phyloP scores from a whole-genome alignment of 148 eudicot genomes.

The Vaccinium myrtillus region DNA sequence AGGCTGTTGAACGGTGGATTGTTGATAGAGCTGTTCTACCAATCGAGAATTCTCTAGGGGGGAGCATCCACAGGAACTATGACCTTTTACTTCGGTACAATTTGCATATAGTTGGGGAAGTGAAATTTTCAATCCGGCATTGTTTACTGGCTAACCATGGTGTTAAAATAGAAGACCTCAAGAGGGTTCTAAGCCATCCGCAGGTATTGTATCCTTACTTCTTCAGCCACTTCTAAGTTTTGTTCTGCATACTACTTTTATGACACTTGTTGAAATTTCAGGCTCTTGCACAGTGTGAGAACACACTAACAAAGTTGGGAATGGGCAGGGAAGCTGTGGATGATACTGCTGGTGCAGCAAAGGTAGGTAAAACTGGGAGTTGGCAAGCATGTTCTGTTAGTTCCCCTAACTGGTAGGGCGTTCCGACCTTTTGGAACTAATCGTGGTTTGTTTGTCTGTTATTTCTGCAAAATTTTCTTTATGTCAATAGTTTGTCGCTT shows the following conservation, averaged over 20 bases:
- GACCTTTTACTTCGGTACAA: slow-evolving; percentile 78
- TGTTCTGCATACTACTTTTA: not conserved
- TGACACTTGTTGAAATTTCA: slow-evolving; percentile 8
- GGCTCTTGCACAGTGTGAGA: slow-evolving; percentile 55
- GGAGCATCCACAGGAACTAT: slow-evolving; percentile 88
- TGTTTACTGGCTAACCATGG: slow-evolving; percentile 82
- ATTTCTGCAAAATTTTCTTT: slow-evolving; percentile 16
- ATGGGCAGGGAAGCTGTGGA: slow-evolving; percentile 75
- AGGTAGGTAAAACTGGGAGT: slow-evolving; percentile 40
- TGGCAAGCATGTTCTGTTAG: not conserved
- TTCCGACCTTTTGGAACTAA: not conserved
- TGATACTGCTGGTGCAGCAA: slow-evolving; percentile 96
- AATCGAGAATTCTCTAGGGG: slow-evolving; percentile 88
- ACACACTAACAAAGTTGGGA: slow-evolving; percentile 61
- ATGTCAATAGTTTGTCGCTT: slow-evolving; percentile 52
- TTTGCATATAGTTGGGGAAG: slow-evolving; percentile 91
- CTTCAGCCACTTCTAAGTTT: not conserved
- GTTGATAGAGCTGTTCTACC: slow-evolving; percentile 92
- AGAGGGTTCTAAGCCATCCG: slow-evolving; percentile 85
- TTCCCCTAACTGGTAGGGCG: not conserved
- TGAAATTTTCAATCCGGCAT: slow-evolving; percentile 69
- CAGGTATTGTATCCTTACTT: slow-evolving; percentile 46
- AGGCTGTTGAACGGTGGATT: slow-evolving; percentile 82
- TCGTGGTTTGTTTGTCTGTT: slow-evolving; percentile 9
- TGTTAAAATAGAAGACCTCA: slow-evolving; percentile 59